These are phyloP conservation scores for Pseudogymnoascus sp. DNA, from an alignment of 2,329 filamentous ascomycete species.

Conservation along the genomic window DNA sequence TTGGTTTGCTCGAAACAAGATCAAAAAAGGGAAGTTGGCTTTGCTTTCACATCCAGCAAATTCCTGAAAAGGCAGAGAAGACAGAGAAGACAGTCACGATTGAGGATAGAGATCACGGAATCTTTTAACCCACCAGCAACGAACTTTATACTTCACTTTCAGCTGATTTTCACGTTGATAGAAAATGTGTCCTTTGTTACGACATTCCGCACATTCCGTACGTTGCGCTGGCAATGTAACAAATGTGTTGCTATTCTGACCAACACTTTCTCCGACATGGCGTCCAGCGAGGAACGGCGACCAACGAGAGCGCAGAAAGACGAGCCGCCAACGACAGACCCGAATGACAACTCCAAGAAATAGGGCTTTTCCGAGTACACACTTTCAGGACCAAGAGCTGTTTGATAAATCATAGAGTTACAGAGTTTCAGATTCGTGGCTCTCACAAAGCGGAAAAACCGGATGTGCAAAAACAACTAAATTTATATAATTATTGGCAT, in stretches of 20 bases:
- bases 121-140: not conserved
- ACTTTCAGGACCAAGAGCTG: not conserved
- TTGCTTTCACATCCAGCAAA: not conserved
- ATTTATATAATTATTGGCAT: conserved; percentile 7
- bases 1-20: not conserved
- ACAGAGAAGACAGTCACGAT: not conserved
- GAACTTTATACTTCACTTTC: conserved; percentile 2
- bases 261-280: not conserved
- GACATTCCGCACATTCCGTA: not conserved
- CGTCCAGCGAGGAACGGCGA: not conserved
- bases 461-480: not conserved
- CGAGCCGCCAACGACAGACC: not conserved
- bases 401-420: not conserved
- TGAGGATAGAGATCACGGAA: not conserved
- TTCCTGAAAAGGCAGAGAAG: not conserved
- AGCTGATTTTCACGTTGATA: not conserved
- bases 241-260: not conserved
- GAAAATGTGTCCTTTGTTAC: not conserved
- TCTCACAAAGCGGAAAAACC: not conserved
- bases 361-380: conserved; percentile 1
- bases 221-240: conserved; percentile 5
- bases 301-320: not conserved
- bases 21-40: not conserved
- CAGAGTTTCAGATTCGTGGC: not conserved
- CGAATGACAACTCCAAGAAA: not conserved